phyloP scores from a whole-genome alignment of 2,329 filamentous ascomycete genomes.

The Epichloe festucae region DNA sequence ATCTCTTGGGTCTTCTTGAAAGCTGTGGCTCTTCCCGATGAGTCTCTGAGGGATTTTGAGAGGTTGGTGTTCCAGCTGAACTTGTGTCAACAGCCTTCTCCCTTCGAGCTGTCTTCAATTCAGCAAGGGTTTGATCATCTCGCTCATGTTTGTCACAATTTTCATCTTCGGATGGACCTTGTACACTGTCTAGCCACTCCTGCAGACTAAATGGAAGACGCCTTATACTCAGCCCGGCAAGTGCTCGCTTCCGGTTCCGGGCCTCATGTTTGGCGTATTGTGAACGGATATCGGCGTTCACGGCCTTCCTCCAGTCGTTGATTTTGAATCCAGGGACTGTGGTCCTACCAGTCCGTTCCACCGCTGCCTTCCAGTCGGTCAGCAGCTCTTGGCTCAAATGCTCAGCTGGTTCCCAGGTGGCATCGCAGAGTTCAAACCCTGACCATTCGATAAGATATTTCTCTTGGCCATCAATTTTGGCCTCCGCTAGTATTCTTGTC shows the following conservation, averaged over 20 bases:
- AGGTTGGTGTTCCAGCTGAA: neutral
- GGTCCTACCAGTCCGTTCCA: conserved; percentile 22
- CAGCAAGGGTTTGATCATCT: neutral
- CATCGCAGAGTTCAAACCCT: conserved; percentile 20
- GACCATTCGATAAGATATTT: conserved; percentile 27
- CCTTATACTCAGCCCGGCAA: conserved; percentile 16
- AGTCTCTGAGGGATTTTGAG: neutral
- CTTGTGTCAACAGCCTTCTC: neutral
- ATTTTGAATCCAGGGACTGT: conserved; percentile 25
- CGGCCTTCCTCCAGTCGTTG: conserved; percentile 22
- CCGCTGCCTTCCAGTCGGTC: conserved; percentile 29
- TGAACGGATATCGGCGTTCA: conserved; percentile 11
- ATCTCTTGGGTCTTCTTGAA: neutral
- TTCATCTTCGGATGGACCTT: conserved; percentile 3
- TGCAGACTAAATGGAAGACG: conserved; percentile 1
- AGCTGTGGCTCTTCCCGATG: neutral
- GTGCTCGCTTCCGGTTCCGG: conserved; percentile 31
- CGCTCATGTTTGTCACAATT: neutral
- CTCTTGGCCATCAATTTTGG: conserved; percentile 12
- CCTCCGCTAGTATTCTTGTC: conserved; percentile 38
- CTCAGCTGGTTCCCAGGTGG: conserved; percentile 37
- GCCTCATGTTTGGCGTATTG: conserved; percentile 26
- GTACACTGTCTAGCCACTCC: conserved; percentile 1
- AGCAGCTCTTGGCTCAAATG: conserved; percentile 28
- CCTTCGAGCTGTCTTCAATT: neutral